Evolutionary conservation across 192 early-diverging fungal genomes (phyloP).

Genomic region (Diversispora epigaea): DNA sequence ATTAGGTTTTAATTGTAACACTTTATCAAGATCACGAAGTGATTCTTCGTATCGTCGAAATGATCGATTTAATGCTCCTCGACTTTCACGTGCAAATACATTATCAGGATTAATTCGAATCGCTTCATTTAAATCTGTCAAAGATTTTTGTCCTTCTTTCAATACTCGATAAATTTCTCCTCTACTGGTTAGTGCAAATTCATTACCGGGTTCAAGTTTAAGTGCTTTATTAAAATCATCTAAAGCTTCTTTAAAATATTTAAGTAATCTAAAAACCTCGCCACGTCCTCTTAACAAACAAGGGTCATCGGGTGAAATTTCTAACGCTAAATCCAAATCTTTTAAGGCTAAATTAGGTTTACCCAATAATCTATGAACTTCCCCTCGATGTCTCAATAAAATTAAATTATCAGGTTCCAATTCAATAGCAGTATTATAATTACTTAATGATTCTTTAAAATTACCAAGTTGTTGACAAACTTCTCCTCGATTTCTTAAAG

Average conservation of each 20-base stretch:
- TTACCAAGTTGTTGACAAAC: background rate
- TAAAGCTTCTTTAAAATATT: conserved; percentile 14
- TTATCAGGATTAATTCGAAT: conserved; percentile 19
- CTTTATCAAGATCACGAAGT: conserved; percentile 24
- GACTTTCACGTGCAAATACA: background rate
- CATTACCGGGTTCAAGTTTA: background rate
- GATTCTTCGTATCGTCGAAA: conserved; percentile 28
- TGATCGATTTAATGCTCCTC: conserved; percentile 21
- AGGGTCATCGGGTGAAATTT: conserved; percentile 5
- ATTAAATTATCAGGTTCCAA: background rate
- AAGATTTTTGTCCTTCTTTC: background rate
- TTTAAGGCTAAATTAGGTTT: background rate
- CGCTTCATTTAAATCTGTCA: conserved; percentile 24
- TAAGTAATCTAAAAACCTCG: conserved; percentile 8
- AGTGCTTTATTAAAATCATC: conserved; percentile 17
- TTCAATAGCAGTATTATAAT: conserved; percentile 1
- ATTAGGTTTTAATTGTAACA: conserved; percentile 2
- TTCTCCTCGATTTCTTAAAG: conserved; percentile 17
- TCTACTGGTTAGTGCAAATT: conserved; percentile 1
- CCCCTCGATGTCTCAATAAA: conserved; percentile 9
- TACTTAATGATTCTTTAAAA: conserved; percentile 1
- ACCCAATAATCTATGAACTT: background rate
- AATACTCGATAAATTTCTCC: conserved; percentile 18
- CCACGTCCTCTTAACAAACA: background rate
- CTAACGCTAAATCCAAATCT: conserved; percentile 4